Percentiles rank a stretch among this genome's conserved stretches.
These are phyloP conservation scores for Strigomonas culicis DNA, from an alignment of 208 protist species.

Conservation along the genomic window DNA sequence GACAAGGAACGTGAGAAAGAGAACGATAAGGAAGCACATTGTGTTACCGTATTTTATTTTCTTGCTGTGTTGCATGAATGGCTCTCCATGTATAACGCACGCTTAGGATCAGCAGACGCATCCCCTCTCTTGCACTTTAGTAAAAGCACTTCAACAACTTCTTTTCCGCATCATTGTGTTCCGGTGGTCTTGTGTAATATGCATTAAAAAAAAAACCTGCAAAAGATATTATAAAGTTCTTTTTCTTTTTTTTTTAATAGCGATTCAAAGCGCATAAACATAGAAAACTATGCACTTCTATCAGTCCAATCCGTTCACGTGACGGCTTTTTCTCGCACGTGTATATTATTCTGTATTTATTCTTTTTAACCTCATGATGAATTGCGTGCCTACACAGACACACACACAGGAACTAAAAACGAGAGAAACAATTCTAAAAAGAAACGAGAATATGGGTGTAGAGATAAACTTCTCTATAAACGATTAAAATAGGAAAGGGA, in stretches of 20 bases:
- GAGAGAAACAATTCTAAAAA: neutral
- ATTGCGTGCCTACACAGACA: neutral
- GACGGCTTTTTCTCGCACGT: no score
- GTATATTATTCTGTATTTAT: neutral
- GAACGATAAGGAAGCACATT: no score
- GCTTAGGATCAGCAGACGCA: no score
- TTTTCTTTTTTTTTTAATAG: constrained; percentile 13
- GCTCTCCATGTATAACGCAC: neutral
- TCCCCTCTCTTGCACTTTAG: no score
- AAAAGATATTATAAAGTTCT: neutral
- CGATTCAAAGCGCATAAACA: no score
- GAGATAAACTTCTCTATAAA: neutral
- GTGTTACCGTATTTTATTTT: neutral
- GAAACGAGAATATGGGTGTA: neutral
- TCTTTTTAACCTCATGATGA: neutral
- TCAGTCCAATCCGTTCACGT: no score
- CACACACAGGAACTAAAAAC: neutral
- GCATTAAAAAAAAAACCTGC: no score
- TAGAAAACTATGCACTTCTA: no score
- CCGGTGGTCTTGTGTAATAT: no score
- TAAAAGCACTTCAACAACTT: no score
- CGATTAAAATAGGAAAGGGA: neutral
- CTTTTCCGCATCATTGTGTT: no score
- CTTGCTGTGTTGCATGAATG: neutral
- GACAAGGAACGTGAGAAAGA: no score